Evolutionary conservation across 768 basidiomycete genomes (phyloP), one percentile per base, ranked within the genome.

Genomic region (Phlebiopsis flavidoalba): DNA sequence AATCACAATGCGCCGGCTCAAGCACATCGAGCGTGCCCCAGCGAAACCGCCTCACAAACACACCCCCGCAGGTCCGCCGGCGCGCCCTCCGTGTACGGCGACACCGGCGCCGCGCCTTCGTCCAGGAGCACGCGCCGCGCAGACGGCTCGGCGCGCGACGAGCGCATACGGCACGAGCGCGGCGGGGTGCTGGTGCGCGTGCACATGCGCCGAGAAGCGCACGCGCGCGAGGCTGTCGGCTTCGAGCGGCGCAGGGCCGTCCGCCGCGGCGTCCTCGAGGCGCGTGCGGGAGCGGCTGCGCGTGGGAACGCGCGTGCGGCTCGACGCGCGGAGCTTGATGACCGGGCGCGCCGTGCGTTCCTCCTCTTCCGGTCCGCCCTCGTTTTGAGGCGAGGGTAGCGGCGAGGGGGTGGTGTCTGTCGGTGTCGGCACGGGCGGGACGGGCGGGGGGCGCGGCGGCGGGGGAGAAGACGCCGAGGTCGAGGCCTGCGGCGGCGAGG

Each of bases 21-120:
- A 95, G 82, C 58, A 95, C 92, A 72, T 94, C 90, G 61, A 95
- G 80, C 49, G 82, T 88, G 37, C 95, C 95, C 94, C 94, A 96
- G 66, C 92, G 77, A 72, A 89, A 95, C 69, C 83, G 86, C 63
- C 93, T 77, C 36, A 83, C 78, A 70, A 93, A 93, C 58, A 88
- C 79, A 53, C 91, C 89, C n/a, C 73, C 81, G 83, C 69, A 92
- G 73, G 69, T 86, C 82, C 21, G 85, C 83, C 22, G 87, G 89
- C 22, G 84, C 83, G 48, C 72, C 73, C 57, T 68, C 69, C 35
- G 63, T 51, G 40, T 61, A 60, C 10, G 65, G 53, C n/a, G 64
- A 63, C 53, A 65, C 61, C 17, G 12, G 24, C 37, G 40, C 3
- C 4, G 40, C 53, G 35, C 17, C 24, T 31, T 31, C 26, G 3